These are phyloP conservation scores for Stemphylium vesicarium DNA, from an alignment of 2,329 filamentous ascomycete genomes.

Conservation along the genomic window DNA sequence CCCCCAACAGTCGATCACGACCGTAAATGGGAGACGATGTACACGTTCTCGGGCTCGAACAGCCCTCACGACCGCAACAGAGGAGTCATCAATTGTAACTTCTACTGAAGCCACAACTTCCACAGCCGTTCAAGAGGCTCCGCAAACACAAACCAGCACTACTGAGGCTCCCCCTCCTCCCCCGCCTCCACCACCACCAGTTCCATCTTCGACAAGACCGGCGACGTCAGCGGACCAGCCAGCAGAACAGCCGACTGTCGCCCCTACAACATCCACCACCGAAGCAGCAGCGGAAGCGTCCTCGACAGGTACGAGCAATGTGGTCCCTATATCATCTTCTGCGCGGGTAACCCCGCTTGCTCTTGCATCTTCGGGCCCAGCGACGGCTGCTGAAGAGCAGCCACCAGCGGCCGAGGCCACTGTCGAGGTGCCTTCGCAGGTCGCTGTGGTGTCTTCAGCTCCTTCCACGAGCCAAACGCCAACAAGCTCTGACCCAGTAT, in stretches of 20 bases:
- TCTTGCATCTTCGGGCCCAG: constrained; percentile 27
- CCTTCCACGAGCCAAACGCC: constrained; percentile 23
- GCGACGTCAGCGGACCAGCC: constrained; percentile 17
- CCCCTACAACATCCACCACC: constrained; percentile 33
- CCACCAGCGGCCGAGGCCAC: constrained; percentile 2
- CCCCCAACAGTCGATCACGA: constrained; percentile 46
- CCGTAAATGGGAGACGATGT: constrained; percentile 48
- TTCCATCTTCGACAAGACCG: constrained; percentile 22
- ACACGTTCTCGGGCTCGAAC: constrained; percentile 47
- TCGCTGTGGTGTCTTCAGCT: constrained; percentile 15
- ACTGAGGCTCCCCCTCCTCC: constrained; percentile 21
- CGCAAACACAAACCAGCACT: constrained; percentile 31
- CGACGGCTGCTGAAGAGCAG: constrained; percentile 5
- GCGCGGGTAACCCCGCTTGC: constrained; percentile 28
- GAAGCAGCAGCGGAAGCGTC: constrained; percentile 37
- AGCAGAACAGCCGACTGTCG: constrained; percentile 19
- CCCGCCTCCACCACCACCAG: constrained; percentile 18
- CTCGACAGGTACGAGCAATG: constrained; percentile 43
- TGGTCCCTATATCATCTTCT: constrained; percentile 34
- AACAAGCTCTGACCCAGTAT: constrained; percentile 41
- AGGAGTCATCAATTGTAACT: constrained; percentile 23
- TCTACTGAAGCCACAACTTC: constrained; percentile 29
- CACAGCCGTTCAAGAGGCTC: constrained; percentile 26
- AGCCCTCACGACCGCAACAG: constrained; percentile 31
- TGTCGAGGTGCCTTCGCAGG: constrained; percentile 18